Evolutionary conservation across 345 rosid genomes (phyloP).

Genomic region (Melastoma malabathricum): DNA sequence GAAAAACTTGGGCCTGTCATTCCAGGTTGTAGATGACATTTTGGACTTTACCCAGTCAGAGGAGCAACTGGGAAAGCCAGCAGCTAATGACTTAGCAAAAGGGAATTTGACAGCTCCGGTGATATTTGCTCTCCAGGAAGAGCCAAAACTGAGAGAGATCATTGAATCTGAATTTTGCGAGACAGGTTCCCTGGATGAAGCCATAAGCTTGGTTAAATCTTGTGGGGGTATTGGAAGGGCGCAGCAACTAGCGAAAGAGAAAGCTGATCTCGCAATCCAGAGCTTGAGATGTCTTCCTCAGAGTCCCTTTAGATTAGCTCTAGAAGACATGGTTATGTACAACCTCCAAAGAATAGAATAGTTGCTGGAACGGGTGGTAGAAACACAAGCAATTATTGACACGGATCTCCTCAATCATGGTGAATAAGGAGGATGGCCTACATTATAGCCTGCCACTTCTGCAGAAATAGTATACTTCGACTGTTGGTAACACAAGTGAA

Average conservation of each 20-base stretch:
- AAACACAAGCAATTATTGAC: not conserved
- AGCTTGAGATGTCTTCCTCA: conserved; percentile 58
- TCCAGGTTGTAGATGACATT: conserved; percentile 87
- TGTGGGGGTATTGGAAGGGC: conserved; percentile 73
- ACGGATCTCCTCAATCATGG: too few species aligned
- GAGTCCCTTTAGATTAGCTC: conserved; percentile 40
- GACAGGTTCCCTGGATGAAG: conserved; percentile 69
- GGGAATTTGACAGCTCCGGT: conserved; percentile 94
- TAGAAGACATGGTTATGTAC: conserved; percentile 73
- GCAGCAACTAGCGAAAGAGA: conserved; percentile 60
- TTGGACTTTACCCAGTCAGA: conserved; percentile 87
- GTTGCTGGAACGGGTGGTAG: not conserved
- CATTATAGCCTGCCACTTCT: not conserved
- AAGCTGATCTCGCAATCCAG: conserved; percentile 65
- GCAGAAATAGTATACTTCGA: not conserved
- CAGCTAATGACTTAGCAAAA: conserved; percentile 66
- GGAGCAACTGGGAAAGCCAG: conserved; percentile 90
- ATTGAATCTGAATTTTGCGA: conserved; percentile 87
- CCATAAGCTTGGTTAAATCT: conserved; percentile 45
- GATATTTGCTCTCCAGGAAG: conserved; percentile 66
- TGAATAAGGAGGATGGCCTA: not conserved
- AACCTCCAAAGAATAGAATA: conserved; percentile 84
- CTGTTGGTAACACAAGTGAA: not conserved
- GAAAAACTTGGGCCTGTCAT: conserved; percentile 83
- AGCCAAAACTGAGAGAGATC: conserved; percentile 65